Conservation (phyloP, 225 moss, liverwort and hornwort species). For the Polytrichum commune region DNA sequence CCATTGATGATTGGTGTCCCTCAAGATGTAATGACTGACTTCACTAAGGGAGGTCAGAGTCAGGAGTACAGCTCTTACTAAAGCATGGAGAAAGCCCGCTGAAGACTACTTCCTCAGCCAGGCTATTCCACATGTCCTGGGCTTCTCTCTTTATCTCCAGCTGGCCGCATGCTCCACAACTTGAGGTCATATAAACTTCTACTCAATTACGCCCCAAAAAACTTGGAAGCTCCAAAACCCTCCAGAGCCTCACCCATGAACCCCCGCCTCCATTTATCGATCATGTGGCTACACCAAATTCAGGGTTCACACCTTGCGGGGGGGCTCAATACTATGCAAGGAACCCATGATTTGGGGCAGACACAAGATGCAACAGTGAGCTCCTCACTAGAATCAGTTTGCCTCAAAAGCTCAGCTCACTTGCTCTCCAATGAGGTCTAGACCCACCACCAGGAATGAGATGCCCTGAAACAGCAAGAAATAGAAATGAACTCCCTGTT, state of each 20-base stretch:
- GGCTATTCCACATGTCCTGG: background rate
- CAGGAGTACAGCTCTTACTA: slow-evolving; percentile 10
- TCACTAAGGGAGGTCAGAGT: slow-evolving; percentile 1
- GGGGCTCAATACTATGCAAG: slow-evolving; percentile 11
- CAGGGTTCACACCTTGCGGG: slow-evolving; percentile 29
- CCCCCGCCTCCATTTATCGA: slow-evolving; percentile 15
- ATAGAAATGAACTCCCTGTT: slow-evolving; percentile 63
- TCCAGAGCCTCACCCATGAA: slow-evolving; percentile 26
- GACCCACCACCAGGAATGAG: slow-evolving; percentile 52
- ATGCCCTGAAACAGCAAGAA: slow-evolving; percentile 56
- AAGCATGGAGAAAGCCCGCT: slow-evolving; percentile 3
- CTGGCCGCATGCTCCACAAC: slow-evolving; percentile 30
- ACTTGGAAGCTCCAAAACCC: slow-evolving; percentile 19
- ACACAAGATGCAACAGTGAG: slow-evolving; percentile 2
- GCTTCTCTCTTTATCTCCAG: slow-evolving; percentile 26
- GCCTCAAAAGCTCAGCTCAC: slow-evolving; percentile 34
- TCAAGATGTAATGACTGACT: background rate
- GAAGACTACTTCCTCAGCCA: slow-evolving; percentile 1
- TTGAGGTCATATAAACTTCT: slow-evolving; percentile 22
- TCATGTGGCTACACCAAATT: slow-evolving; percentile 48
- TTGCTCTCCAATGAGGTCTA: slow-evolving; percentile 62
- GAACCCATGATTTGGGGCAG: slow-evolving; percentile 38
- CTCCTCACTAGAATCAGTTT: slow-evolving; percentile 11
- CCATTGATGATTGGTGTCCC: background rate
- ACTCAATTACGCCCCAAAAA: slow-evolving; percentile 25